Percentiles rank a stretch among this genome's conserved stretches.
These are phyloP conservation scores for Saturnispora diversa DNA, from an alignment of 805 yeast species.

Conservation along the genomic window DNA sequence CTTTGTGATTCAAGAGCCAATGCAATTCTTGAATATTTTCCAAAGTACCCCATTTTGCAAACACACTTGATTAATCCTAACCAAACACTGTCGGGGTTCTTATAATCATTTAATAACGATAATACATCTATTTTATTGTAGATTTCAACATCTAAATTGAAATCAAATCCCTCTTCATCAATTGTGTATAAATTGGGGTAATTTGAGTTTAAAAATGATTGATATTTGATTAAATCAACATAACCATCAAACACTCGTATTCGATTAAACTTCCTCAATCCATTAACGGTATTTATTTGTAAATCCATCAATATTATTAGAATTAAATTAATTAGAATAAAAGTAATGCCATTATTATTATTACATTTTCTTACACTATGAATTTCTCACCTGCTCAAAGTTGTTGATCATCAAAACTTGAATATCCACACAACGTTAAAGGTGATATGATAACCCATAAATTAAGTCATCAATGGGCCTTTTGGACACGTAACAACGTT, in stretches of 20 bases:
- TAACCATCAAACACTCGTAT: not conserved
- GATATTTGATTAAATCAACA: not conserved
- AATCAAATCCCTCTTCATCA: not conserved
- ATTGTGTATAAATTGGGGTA: constrained; percentile 7
- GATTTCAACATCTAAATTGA: constrained; percentile 1
- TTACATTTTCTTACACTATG: not conserved
- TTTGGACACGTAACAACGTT: not conserved
- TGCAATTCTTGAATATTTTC: constrained; percentile 13
- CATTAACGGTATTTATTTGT: not conserved
- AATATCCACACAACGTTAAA: too few species aligned
- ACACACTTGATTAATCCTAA: constrained; percentile 8
- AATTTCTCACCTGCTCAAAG: too few species aligned
- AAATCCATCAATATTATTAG: not conserved
- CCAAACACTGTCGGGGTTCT: constrained; percentile 12
- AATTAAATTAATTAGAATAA: too few species aligned
- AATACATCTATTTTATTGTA: constrained; percentile 10
- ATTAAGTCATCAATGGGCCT: not conserved
- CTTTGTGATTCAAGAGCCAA: constrained; percentile 8
- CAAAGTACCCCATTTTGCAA: constrained; percentile 11
- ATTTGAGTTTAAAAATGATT: not conserved
- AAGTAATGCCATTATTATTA: not conserved
- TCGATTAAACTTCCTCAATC: not conserved
- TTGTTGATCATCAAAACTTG: too few species aligned
- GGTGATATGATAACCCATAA: not conserved
- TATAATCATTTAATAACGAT: constrained; percentile 1